Base-by-base conservation (phyloP, 768 basidiomycete genomes). In the Epithele typhae region DNA sequence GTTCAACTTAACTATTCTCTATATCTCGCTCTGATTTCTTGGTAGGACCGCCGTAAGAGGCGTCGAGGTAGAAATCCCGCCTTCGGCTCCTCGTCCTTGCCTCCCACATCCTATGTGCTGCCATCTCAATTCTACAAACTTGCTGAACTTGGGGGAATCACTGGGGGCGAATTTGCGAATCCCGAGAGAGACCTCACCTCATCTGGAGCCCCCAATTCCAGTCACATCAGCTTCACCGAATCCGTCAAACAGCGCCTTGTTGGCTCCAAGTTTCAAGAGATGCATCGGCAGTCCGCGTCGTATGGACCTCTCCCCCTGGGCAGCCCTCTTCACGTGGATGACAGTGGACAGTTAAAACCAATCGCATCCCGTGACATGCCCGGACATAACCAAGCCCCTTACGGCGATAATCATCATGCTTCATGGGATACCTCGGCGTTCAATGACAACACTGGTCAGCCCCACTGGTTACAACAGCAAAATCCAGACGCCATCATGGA, bases 111-210 rank as follows among this genome's bases (percentile, higher is more conserved):
- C 5, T 91, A 88, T 57, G 79, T 89, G 8, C 85, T 84, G 4
- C 87, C 87, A 6, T 86, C 83, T 5, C 78, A 82, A 45, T 91
- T 84, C 61, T 91, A 91, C 68, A 82, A 84, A 59, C 74, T 91
- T 25, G 75, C 81, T 19, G 69, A 74, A 21, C 70, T 86, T 3
- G 73, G 70, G 42, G 81, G 79, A 8, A 70, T 88, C 21, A 81
- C 69, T 45, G 79, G 77, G 18, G 82, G 82, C 4, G 69, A 75
- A 25, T 77, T 81, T 44, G 69, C 73, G 10, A 75, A 77, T 51
- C 66, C 70, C 4, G 70, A 71, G 65, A 50, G 63, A 63, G 58
- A 54, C 11, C 39, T 57, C 5, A 34, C 46, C 2, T 35, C 51
- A 1, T 30, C 46, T 1, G n/a, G 35, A 3, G 24, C 48, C 1